These are phyloP conservation scores for Chaetomiaceae sp. DNA, from an alignment of 2,329 filamentous ascomycete species.

Conservation along the genomic window DNA sequence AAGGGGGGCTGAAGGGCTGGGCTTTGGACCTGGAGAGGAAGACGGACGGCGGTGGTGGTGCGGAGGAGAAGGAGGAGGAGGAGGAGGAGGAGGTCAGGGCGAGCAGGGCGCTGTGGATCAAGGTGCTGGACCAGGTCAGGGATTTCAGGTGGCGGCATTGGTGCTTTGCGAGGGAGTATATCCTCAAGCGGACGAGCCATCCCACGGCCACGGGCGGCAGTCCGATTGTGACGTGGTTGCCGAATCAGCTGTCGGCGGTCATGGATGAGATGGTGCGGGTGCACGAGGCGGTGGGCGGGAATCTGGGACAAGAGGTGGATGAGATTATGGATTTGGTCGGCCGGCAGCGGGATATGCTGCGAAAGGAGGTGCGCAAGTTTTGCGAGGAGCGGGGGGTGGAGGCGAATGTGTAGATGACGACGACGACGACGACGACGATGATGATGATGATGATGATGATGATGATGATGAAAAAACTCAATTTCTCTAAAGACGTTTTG, in stretches of 20 bases:
- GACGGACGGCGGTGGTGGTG: too few relatives aligned
- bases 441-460: too few relatives aligned
- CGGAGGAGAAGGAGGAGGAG: constrained; percentile 67
- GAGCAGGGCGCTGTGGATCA: constrained; percentile 67
- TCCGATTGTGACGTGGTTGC: constrained; percentile 79
- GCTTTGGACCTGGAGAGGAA: constrained; percentile 68
- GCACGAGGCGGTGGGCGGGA: constrained; percentile 30
- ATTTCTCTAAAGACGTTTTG: too few relatives aligned
- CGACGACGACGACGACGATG: too few relatives aligned
- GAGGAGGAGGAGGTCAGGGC: constrained; percentile 83
- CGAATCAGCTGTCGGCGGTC: constrained; percentile 74
- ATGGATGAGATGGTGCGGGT: constrained; percentile 66
- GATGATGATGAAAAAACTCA: too few relatives aligned
- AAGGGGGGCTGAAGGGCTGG: constrained; percentile 76
- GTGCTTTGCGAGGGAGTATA: constrained; percentile 82
- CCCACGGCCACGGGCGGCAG: constrained; percentile 76
- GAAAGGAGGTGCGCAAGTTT: constrained; percentile 25
- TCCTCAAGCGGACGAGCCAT: constrained; percentile 70
- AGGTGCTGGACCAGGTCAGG: constrained; percentile 67
- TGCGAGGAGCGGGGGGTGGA: constrained; percentile 26
- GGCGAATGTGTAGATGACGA: constrained; percentile 32
- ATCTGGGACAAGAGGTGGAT: constrained; percentile 5
- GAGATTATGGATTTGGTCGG: constrained; percentile 16
- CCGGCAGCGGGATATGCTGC: constrained; percentile 13
- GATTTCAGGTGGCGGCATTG: constrained; percentile 82